A percentile compares a stretch with the other conserved stretches of the same genome.
Conservation (phyloP, 2,329 filamentous ascomycete genomes). For the Hypoxylon sp. region DNA sequence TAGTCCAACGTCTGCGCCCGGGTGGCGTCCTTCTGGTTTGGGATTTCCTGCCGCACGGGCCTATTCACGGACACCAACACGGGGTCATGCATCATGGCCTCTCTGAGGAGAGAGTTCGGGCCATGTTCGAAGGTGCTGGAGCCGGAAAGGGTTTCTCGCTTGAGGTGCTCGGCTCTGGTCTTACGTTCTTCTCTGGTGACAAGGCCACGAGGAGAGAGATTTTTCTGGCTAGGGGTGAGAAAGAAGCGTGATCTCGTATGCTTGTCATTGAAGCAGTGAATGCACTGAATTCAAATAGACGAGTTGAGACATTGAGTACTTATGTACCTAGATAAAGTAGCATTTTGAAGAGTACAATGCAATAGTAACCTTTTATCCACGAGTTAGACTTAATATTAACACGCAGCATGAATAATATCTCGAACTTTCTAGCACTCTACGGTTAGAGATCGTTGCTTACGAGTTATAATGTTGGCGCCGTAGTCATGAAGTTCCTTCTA, state of each 20-base stretch:
- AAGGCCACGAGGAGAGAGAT: conserved; percentile 60
- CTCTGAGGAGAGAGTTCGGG: conserved; percentile 69
- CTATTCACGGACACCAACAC: conserved; percentile 47
- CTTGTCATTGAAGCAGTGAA: not conserved
- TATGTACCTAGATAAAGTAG: not conserved
- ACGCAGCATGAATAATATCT: not conserved
- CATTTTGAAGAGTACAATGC: not conserved
- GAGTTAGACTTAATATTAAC: not conserved
- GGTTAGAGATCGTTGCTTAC: not conserved
- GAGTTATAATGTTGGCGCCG: not conserved
- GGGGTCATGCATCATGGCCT: conserved; percentile 79
- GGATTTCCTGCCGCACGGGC: conserved; percentile 74
- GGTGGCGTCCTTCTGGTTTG: conserved; percentile 78
- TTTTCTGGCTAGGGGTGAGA: conserved; percentile 67
- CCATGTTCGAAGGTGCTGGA: conserved; percentile 76
- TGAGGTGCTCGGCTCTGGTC: conserved; percentile 65
- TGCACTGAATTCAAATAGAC: not conserved
- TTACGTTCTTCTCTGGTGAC: conserved; percentile 60
- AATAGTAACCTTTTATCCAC: not conserved
- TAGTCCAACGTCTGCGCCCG: conserved; percentile 73
- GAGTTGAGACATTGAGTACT: not conserved
- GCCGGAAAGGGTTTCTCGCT: conserved; percentile 71
- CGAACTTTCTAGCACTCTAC: not conserved
- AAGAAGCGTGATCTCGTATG: conserved; percentile 44
- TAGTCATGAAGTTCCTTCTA: not conserved